Percentiles rank a stretch among this genome's conserved stretches.
Evolutionary conservation across 2,329 filamentous ascomycete species (phyloP).

Genomic region (Sporothrix phasma): DNA sequence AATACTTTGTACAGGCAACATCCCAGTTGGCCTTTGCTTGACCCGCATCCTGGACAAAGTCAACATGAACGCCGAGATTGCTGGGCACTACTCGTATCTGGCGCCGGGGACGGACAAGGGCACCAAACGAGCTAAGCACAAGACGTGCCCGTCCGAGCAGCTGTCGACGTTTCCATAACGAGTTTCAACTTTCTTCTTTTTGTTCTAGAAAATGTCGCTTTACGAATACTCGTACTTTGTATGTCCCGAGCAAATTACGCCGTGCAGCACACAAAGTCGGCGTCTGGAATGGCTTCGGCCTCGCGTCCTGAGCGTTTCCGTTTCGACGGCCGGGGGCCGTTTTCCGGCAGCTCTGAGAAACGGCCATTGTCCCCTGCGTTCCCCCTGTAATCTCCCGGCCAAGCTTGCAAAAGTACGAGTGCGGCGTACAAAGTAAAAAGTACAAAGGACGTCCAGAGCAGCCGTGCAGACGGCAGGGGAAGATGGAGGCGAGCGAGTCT

Average conservation of each 20-base stretch:
- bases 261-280: too few species aligned
- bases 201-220: too few species aligned
- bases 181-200: not conserved
- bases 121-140: not conserved
- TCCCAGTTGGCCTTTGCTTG: not conserved
- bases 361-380: not conserved
- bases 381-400: not conserved
- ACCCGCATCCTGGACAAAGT: too few species aligned
- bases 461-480: too few species aligned
- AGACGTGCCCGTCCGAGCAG: not conserved
- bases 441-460: too few species aligned
- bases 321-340: not conserved
- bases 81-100: not conserved
- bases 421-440: not conserved
- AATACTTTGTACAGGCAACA: not conserved
- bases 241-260: not conserved
- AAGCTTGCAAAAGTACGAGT: not conserved
- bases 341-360: not conserved
- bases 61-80: not conserved
- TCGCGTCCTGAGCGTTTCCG: too few species aligned
- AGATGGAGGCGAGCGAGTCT: too few species aligned
- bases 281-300: not conserved
- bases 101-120: not conserved
- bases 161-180: not conserved
- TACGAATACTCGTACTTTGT: too few species aligned